Percentiles rank a stretch among this genome's conserved stretches.
phyloP scores from a whole-genome alignment of 768 basidiomycete species.

The Phylloporus arenicola region DNA sequence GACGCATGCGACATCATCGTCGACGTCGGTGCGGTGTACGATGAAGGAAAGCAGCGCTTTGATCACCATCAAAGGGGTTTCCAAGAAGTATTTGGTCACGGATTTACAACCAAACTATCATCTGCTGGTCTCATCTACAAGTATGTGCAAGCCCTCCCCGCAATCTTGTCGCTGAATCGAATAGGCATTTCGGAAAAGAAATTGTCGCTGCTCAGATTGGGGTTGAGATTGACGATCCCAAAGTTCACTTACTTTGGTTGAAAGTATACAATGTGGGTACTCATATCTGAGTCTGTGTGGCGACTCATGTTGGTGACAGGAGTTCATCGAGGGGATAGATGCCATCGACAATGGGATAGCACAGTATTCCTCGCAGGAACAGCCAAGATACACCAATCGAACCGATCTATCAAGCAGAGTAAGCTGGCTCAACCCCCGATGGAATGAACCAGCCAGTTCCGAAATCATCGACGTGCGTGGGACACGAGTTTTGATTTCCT shows the following conservation, averaged over 20 bases:
- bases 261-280: constrained; percentile 74
- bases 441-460: constrained; percentile 80
- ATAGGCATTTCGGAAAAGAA: constrained; percentile 83
- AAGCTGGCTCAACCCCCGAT: constrained; percentile 78
- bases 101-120: constrained; percentile 83
- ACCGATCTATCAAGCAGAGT: constrained; percentile 88
- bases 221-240: constrained; percentile 49
- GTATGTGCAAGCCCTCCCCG: constrained; percentile 38
- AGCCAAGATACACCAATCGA: constrained; percentile 65
- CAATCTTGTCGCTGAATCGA: constrained; percentile 1
- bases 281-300: neutral
- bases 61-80: constrained; percentile 98
- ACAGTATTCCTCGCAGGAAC: constrained; percentile 64
- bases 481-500: neutral
- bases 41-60: constrained; percentile 69
- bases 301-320: constrained; percentile 37
- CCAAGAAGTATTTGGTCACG: constrained; percentile 81
- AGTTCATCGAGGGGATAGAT: constrained; percentile 93
- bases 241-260: constrained; percentile 73
- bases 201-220: constrained; percentile 65
- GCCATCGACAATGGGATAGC: constrained; percentile 93
- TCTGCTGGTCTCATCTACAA: constrained; percentile 96
- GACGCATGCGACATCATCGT: constrained; percentile 90
- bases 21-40: constrained; percentile 92
- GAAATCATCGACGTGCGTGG: constrained; percentile 62